Percentiles rank a stretch among this genome's conserved stretches.
Evolutionary conservation across 192 early-diverging fungal genomes (phyloP).

Genomic region (Piromyces sp.): DNA sequence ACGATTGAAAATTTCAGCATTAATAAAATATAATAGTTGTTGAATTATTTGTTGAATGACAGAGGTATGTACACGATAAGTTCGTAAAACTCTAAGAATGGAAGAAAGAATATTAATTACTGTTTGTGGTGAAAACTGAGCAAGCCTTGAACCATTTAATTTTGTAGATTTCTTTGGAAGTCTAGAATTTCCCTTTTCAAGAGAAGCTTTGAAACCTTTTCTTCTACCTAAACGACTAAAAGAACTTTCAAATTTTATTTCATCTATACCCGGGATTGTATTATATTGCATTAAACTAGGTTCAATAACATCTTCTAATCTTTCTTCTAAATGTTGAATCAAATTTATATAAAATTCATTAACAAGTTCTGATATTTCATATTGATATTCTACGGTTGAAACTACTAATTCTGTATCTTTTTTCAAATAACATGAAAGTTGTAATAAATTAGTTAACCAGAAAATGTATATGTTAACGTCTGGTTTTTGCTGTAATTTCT

Average conservation of each 20-base stretch:
- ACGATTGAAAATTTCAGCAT: conserved; percentile 66
- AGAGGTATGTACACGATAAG: conserved; percentile 55
- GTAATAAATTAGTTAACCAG: conserved; percentile 76
- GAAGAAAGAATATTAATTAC: conserved; percentile 55
- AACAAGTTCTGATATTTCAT: conserved; percentile 62
- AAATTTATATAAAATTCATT: conserved; percentile 22
- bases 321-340: not conserved
- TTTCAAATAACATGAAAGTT: conserved; percentile 72
- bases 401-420: conserved; percentile 58
- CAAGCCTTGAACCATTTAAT: conserved; percentile 17
- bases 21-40: conserved; percentile 62
- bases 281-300: not conserved
- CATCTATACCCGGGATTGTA: not conserved
- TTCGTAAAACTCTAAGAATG: conserved; percentile 43
- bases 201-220: not conserved
- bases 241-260: not conserved
- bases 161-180: not conserved
- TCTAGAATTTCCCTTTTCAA: not conserved
- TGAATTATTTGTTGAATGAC: conserved; percentile 52
- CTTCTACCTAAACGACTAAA: not conserved
- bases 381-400: conserved; percentile 52
- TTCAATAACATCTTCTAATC: not conserved
- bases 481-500: not conserved
- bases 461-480: not conserved
- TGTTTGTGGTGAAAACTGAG: conserved; percentile 40